A percentile compares a stretch with the other conserved stretches of the same genome.
Conservation (phyloP, 192 early-diverging fungal genomes). For the Entomortierella parvispora region DNA sequence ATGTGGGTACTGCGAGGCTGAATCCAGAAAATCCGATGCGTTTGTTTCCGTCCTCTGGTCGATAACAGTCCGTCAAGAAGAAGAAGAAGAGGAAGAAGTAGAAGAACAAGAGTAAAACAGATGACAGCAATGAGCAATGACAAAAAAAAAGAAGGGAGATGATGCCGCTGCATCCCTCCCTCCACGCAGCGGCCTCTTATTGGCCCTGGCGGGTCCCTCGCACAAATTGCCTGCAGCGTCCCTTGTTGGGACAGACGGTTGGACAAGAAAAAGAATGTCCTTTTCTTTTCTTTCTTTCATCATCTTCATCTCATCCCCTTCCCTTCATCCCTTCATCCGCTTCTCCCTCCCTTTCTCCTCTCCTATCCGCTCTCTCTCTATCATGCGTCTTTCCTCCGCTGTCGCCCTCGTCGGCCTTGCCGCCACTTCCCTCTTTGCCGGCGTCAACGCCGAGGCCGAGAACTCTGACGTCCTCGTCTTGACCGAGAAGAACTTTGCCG, state of each 20-base stretch:
- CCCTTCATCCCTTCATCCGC: constrained; percentile 1
- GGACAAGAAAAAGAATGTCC: too few species aligned
- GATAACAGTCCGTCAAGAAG: too few species aligned
- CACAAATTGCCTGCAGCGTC: too few species aligned
- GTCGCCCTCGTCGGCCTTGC: constrained; percentile 45
- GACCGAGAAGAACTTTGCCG: constrained; percentile 67
- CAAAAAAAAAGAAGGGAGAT: background rate
- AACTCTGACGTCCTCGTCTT: constrained; percentile 66
- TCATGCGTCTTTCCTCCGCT: constrained; percentile 51
- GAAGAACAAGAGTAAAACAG: too few species aligned
- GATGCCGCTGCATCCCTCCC: background rate
- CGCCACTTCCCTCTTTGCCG: constrained; percentile 44
- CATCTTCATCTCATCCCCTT: constrained; percentile 8
- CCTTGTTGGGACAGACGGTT: too few species aligned
- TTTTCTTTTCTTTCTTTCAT: constrained; percentile 11
- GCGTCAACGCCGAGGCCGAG: constrained; percentile 35
- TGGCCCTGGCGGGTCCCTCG: too few species aligned
- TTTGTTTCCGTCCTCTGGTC: too few species aligned
- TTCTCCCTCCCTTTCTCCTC: background rate
- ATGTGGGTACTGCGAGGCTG: constrained; percentile 5
- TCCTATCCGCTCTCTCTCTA: background rate
- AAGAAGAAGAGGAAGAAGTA: too few species aligned
- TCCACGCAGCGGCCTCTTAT: background rate
- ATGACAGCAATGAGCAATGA: too few species aligned
- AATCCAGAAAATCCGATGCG: too few species aligned